Percentiles rank a stretch among this genome's conserved stretches.
Evolutionary conservation across 2,329 filamentous ascomycete genomes (phyloP).

Genomic region (Emergomyces pasteurianus): DNA sequence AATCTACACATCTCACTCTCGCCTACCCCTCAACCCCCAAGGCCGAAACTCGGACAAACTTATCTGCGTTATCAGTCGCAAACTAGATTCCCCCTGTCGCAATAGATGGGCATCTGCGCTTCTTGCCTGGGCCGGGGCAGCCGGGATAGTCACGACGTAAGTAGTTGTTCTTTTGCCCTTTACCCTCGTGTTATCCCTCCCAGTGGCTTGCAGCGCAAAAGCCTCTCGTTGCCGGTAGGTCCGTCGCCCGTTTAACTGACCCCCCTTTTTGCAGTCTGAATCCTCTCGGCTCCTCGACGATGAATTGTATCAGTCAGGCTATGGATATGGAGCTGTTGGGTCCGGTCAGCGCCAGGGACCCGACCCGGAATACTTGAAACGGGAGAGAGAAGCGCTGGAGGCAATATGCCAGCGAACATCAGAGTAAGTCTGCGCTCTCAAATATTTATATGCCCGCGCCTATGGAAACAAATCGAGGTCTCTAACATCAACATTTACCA

Average conservation of each 20-base stretch:
- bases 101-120: constrained; percentile 33
- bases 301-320: constrained; percentile 33
- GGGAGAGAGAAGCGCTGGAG: constrained; percentile 34
- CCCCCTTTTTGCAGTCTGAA: constrained; percentile 22
- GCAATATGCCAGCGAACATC: constrained; percentile 36
- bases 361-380: constrained; percentile 31
- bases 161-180: constrained; percentile 1
- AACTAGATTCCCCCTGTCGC: neutral
- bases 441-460: neutral
- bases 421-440: constrained; percentile 20
- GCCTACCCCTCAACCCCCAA: neutral
- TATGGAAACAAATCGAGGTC: neutral
- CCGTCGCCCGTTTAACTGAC: constrained; percentile 8
- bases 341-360: constrained; percentile 25
- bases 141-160: constrained; percentile 28
- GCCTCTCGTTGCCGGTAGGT: neutral
- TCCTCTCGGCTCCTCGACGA: constrained; percentile 35
- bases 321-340: constrained; percentile 32
- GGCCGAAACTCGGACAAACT: neutral
- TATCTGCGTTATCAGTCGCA: neutral
- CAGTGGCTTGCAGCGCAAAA: neutral
- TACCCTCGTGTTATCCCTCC: neutral
- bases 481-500: constrained; percentile 9
- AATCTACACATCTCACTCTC: neutral
- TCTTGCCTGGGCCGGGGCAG: constrained; percentile 32